A percentile compares a stretch with the other conserved stretches of the same genome.
Conservation (phyloP, 2,329 filamentous ascomycete genomes). For the Microdochium nivale region DNA sequence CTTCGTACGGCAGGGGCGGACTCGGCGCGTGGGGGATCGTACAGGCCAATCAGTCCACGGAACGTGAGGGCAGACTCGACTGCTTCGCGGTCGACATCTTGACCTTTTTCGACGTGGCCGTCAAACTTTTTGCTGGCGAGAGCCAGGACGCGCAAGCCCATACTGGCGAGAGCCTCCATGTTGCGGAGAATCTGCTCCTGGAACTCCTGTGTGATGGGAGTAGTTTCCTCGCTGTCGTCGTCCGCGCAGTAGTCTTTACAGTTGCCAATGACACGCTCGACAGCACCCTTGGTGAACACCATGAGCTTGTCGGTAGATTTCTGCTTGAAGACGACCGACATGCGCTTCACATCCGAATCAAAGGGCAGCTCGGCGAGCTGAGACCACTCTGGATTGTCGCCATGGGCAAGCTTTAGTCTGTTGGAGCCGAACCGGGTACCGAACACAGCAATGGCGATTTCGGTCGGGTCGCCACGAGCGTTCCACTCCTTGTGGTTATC, state of each 20-base stretch:
- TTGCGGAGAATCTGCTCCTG: conserved; percentile 46
- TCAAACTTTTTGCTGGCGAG: conserved; percentile 42
- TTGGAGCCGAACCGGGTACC: conserved; percentile 58
- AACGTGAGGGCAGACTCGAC: conserved; percentile 55
- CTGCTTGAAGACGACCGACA: conserved; percentile 57
- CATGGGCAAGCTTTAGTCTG: conserved; percentile 39
- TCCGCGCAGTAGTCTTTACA: conserved; percentile 39
- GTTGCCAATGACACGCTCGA: conserved; percentile 55
- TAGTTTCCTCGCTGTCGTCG: conserved; percentile 21
- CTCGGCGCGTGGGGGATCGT: conserved; percentile 62
- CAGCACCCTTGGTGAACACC: conserved; percentile 53
- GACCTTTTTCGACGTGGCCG: conserved; percentile 31
- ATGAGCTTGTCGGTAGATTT: conserved; percentile 21
- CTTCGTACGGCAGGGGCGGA: conserved; percentile 50
- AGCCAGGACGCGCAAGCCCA: conserved; percentile 56
- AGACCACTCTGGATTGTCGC: conserved; percentile 39
- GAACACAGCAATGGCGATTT: conserved; percentile 66
- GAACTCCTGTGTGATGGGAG: conserved; percentile 36
- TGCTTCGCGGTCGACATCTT: conserved; percentile 38
- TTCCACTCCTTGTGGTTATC: conserved; percentile 41
- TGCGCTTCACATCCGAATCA: conserved; percentile 64
- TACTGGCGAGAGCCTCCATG: conserved; percentile 51
- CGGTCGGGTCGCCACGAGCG: conserved; percentile 57
- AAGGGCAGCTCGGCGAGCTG: conserved; percentile 61
- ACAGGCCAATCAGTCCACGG: conserved; percentile 60